Conservation (phyloP, 495 filamentous ascomycete species). For the Tuber aestivum region DNA sequence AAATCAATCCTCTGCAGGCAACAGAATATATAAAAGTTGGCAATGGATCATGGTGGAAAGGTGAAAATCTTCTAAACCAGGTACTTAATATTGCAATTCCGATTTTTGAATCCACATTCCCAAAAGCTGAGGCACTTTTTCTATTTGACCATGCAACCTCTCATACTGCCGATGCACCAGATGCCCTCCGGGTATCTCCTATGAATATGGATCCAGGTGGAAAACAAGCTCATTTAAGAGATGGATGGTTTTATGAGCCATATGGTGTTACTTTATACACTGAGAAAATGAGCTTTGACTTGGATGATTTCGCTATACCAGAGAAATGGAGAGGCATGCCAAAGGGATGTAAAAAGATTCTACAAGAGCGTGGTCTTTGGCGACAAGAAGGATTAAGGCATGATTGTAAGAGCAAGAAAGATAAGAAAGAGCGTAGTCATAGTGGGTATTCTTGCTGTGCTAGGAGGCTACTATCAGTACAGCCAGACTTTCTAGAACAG, state of each 20-base stretch:
- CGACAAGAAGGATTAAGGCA: not conserved
- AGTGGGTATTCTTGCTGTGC: not conserved
- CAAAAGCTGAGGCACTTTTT: not conserved
- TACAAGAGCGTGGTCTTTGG: not conserved
- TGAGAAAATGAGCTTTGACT: not conserved
- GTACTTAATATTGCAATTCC: slow-evolving; percentile 4
- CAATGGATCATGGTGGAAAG: not conserved
- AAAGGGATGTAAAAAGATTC: not conserved
- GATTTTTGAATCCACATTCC: not conserved
- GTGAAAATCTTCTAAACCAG: not conserved
- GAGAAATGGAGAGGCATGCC: not conserved
- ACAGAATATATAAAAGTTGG: no score
- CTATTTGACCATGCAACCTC: slow-evolving; percentile 4
- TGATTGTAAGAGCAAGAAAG: not conserved
- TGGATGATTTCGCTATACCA: not conserved
- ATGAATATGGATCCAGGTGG: no score
- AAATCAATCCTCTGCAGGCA: no score
- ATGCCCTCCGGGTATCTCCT: not conserved
- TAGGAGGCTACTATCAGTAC: no score
- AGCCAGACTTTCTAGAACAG: no score
- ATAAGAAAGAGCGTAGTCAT: not conserved
- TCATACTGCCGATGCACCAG: not conserved
- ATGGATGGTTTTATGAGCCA: slow-evolving; percentile 1
- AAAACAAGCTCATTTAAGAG: not conserved
- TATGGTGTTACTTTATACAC: not conserved